phyloP scores from a whole-genome alignment of 1,139 yeast genomes.

The Geotrichum reessii region DNA sequence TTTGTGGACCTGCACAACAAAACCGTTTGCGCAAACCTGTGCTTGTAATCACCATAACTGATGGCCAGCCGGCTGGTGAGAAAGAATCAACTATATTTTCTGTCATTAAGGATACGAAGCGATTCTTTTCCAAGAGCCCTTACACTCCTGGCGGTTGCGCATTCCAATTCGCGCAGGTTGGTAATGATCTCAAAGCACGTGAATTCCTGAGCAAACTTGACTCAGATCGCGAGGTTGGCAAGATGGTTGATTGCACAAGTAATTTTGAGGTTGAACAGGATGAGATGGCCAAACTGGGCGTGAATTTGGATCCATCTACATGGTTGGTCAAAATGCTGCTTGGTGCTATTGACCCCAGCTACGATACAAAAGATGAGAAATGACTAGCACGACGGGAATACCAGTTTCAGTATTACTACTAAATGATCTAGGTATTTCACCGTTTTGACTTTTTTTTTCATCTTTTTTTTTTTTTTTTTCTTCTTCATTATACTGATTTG shows the following conservation, averaged over 20 bases:
- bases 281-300: constrained; percentile 32
- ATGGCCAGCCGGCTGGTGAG: constrained; percentile 36
- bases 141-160: constrained; percentile 33
- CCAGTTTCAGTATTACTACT: neutral
- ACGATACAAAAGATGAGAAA: constrained; percentile 31
- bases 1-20: constrained; percentile 28
- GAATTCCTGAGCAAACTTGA: constrained; percentile 31
- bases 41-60: constrained; percentile 31
- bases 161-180: constrained; percentile 35
- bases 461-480: neutral
- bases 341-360: constrained; percentile 32
- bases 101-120: constrained; percentile 29
- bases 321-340: constrained; percentile 33
- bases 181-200: constrained; percentile 33
- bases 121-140: constrained; percentile 23
- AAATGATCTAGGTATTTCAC: neutral
- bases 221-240: constrained; percentile 31
- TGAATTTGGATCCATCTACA: constrained; percentile 31
- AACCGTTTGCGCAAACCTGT: constrained; percentile 31
- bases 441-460: neutral
- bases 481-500: neutral
- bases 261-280: constrained; percentile 34
- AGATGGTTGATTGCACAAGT: constrained; percentile 32
- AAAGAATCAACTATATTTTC: constrained; percentile 25
- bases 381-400: neutral